Conservation (phyloP, 129 eudicot species). For the Heracleum sosnowskyi region DNA sequence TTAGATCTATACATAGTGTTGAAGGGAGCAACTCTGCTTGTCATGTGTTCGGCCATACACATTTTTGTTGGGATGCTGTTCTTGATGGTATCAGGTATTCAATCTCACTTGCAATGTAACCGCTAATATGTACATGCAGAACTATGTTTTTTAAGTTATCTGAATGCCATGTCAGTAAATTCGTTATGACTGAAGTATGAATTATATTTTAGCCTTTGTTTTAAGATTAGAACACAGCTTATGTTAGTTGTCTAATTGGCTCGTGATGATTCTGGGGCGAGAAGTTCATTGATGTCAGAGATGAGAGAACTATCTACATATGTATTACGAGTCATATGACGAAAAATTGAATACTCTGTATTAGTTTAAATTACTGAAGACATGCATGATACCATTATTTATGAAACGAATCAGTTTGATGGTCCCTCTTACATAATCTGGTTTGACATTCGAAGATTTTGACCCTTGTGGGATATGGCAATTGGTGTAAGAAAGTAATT, state of each 20-base stretch:
- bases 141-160: not conserved
- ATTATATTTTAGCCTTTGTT: not conserved
- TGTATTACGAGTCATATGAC: not conserved
- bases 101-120: not conserved
- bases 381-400: not conserved
- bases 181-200: not conserved
- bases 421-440: not conserved
- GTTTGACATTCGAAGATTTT: not conserved
- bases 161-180: not conserved
- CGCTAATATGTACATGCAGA: too few relatives aligned
- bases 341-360: not conserved
- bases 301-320: not conserved
- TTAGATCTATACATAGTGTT: slow-evolving; percentile 48
- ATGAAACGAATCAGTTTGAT: not conserved
- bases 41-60: slow-evolving; percentile 68
- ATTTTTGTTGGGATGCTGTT: slow-evolving; percentile 58
- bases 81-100: slow-evolving; percentile 56
- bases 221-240: not conserved
- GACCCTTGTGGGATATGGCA: not conserved
- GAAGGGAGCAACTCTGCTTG: slow-evolving; percentile 41
- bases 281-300: not conserved
- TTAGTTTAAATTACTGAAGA: not conserved
- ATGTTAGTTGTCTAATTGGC: not conserved
- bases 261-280: not conserved
- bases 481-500: not conserved